These are phyloP conservation scores for Ligustrum vulgare DNA, from an alignment of 257 asterid species.

Conservation along the genomic window DNA sequence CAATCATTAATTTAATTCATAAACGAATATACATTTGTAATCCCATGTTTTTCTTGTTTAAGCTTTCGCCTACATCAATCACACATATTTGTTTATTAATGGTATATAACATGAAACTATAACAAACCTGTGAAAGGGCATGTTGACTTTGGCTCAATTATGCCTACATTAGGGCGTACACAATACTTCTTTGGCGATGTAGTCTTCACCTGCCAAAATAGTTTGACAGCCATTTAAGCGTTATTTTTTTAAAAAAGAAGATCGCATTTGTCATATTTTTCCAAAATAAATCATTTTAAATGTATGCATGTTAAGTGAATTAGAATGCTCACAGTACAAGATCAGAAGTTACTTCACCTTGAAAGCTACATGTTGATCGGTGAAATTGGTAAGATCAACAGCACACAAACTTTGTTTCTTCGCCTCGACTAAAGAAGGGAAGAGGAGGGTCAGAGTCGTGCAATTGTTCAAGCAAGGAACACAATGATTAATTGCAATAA, in stretches of 20 bases:
- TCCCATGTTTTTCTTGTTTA: no score
- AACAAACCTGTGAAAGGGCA: constrained; percentile 1
- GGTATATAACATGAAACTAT: background rate
- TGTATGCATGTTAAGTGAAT: background rate
- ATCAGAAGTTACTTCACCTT: constrained; percentile 56
- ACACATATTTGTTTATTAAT: background rate
- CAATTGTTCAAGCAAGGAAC: constrained; percentile 5
- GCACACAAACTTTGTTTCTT: constrained; percentile 73
- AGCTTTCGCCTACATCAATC: background rate
- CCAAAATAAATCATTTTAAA: background rate
- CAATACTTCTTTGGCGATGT: constrained; percentile 54
- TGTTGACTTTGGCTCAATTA: constrained; percentile 20
- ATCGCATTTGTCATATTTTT: background rate
- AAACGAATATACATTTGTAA: no score
- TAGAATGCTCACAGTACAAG: background rate
- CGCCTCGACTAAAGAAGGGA: constrained; percentile 62
- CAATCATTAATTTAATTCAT: no score
- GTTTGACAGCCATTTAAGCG: background rate
- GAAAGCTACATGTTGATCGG: constrained; percentile 81
- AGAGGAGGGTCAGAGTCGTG: constrained; percentile 24
- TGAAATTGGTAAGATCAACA: constrained; percentile 65
- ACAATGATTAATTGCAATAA: constrained; percentile 7
- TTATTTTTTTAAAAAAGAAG: background rate
- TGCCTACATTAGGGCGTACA: constrained; percentile 49
- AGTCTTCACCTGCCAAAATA: constrained; percentile 47